Conservation (phyloP, 345 rosid genomes). For the Acer negundo region DNA sequence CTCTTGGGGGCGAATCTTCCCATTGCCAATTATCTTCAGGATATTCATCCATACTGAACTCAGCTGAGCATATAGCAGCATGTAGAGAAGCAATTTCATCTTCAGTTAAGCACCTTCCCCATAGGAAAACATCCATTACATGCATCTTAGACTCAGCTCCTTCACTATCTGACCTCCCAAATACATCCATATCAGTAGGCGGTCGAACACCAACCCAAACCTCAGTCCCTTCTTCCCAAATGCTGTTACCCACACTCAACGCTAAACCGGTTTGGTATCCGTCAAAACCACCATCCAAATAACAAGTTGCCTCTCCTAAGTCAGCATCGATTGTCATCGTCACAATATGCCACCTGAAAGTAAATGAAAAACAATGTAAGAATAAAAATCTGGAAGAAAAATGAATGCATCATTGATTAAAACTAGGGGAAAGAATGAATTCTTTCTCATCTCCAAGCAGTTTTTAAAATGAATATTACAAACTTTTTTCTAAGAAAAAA, state of each 20-base stretch:
- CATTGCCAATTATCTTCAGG: constrained; percentile 97
- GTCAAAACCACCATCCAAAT: constrained; percentile 97
- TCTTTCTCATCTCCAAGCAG: background rate
- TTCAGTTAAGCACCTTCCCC: constrained; percentile 97
- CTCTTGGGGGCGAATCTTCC: constrained; percentile 96
- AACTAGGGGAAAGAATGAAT: constrained; percentile 4
- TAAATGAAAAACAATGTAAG: constrained; percentile 18
- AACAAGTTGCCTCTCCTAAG: constrained; percentile 95
- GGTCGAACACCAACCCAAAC: constrained; percentile 95
- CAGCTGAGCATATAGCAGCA: constrained; percentile 71
- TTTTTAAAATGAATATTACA: background rate
- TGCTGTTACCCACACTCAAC: constrained; percentile 56
- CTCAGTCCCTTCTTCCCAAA: constrained; percentile 92
- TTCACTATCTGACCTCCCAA: constrained; percentile 99
- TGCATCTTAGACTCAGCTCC: constrained; percentile 99
- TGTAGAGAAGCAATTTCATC: constrained; percentile 88
- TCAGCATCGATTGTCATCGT: constrained; percentile 96
- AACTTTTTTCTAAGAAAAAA: background rate
- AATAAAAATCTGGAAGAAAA: background rate
- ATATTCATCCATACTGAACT: constrained; percentile 74
- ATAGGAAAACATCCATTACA: constrained; percentile 97
- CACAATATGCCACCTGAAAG: constrained; percentile 95
- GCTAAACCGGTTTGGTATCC: constrained; percentile 82
- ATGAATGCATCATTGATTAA: background rate
- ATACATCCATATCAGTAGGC: constrained; percentile 89